These are phyloP conservation scores for Paecilomyces variotii DNA, from an alignment of 2,329 filamentous ascomycete genomes.

Conservation along the genomic window DNA sequence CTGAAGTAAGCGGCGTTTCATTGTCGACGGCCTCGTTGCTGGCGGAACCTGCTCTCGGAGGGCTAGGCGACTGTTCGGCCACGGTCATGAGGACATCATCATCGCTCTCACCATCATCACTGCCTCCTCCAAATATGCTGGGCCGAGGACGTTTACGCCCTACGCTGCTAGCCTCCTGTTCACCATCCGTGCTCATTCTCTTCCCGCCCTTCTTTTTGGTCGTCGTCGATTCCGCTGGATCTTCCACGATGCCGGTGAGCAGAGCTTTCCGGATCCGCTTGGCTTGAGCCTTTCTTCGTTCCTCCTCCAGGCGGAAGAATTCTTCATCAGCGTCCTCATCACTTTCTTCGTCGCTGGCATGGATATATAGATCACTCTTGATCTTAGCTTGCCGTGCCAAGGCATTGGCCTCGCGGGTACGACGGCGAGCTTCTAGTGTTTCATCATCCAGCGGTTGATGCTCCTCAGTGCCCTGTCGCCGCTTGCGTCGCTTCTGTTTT, in stretches of 20 bases:
- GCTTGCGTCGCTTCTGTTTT: constrained; percentile 54
- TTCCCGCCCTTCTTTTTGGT: constrained; percentile 19
- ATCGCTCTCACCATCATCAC: constrained; percentile 15
- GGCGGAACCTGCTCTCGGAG: constrained; percentile 10
- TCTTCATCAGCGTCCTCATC: constrained; percentile 64
- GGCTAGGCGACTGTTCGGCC: constrained; percentile 10
- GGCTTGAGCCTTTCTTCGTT: constrained; percentile 51
- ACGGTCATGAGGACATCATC: constrained; percentile 24
- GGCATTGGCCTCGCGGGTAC: constrained; percentile 57
- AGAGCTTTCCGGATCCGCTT: constrained; percentile 43
- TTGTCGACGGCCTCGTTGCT: constrained; percentile 10
- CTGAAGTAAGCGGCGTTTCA: constrained; percentile 18
- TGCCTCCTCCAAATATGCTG: constrained; percentile 6
- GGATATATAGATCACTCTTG: constrained; percentile 77
- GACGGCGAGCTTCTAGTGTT: constrained; percentile 50
- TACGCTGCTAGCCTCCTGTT: constrained; percentile 11
- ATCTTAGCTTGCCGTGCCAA: constrained; percentile 69
- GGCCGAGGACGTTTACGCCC: constrained; percentile 23
- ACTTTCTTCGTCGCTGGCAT: constrained; percentile 80
- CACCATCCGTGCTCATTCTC: constrained; percentile 16
- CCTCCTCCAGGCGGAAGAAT: constrained; percentile 72
- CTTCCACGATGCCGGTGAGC: constrained; percentile 28
- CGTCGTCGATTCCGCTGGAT: constrained; percentile 16
- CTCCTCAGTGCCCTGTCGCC: constrained; percentile 37
- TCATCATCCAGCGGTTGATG: constrained; percentile 56